Evolutionary conservation across 805 yeast species (phyloP).

Genomic region (Ogataea nonfermentans): DNA sequence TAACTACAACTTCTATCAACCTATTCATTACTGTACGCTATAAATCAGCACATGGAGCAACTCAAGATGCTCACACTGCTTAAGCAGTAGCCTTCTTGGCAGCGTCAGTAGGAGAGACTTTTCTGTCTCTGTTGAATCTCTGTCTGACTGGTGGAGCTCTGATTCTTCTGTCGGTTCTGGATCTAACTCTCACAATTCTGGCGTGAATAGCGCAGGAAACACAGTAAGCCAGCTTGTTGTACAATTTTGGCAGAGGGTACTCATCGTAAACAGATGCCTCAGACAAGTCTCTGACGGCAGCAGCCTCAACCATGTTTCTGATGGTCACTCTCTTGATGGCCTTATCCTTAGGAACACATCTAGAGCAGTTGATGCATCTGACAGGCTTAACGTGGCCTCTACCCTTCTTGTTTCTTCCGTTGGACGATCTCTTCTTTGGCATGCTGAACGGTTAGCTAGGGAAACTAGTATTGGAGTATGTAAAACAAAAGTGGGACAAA

Average conservation of each 20-base stretch:
- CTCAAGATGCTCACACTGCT: conserved; percentile 1
- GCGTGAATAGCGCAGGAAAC: conserved; percentile 99
- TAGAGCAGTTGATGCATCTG: conserved; percentile 99
- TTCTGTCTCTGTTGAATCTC: conserved; percentile 96
- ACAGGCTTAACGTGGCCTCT: conserved; percentile 99
- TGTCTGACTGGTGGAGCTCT: conserved; percentile 99
- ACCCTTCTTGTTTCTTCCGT: conserved; percentile 99
- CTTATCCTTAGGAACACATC: conserved; percentile 99
- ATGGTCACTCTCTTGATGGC: conserved; percentile 99
- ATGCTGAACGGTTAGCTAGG: conserved; percentile 46
- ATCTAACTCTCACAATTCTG: conserved; percentile 99
- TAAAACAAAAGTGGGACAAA: too few relatives aligned
- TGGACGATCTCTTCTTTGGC: conserved; percentile 99
- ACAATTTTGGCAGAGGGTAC: conserved; percentile 99
- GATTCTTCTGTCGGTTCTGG: conserved; percentile 97
- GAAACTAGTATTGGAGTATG: not conserved
- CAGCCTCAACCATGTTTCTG: conserved; percentile 99
- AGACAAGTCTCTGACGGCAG: conserved; percentile 99
- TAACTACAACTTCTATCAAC: conserved; percentile 4
- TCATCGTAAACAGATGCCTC: conserved; percentile 99
- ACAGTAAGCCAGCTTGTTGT: conserved; percentile 99
- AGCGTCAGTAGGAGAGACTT: conserved; percentile 95
- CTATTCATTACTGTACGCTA: conserved; percentile 14
- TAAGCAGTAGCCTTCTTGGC: conserved; percentile 77
- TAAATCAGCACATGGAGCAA: conserved; percentile 6